A percentile compares a stretch with the other conserved stretches of the same genome.
Evolutionary conservation across 805 yeast species (phyloP).

Genomic region (Metschnikowia similis): DNA sequence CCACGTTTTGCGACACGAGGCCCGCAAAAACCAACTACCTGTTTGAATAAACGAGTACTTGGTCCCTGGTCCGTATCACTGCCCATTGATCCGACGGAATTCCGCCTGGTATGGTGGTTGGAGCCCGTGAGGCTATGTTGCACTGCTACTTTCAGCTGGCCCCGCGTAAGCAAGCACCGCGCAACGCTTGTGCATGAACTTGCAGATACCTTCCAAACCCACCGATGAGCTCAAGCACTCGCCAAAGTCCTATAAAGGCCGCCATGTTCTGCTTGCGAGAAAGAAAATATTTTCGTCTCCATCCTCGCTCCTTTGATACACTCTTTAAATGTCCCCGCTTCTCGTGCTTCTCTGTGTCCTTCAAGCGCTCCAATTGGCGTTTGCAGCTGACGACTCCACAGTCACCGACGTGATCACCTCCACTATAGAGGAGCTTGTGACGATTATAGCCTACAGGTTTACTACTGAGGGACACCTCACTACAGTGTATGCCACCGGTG

Average conservation of each 20-base stretch:
- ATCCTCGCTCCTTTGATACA: background rate
- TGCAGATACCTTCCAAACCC: background rate
- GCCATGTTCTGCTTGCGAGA: background rate
- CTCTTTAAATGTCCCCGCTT: constrained; percentile 2
- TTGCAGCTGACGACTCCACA: constrained; percentile 10
- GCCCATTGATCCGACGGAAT: no score
- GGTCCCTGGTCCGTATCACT: background rate
- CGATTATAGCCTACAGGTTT: constrained; percentile 30
- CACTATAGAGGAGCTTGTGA: constrained; percentile 19
- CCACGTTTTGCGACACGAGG: background rate
- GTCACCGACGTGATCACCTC: constrained; percentile 15
- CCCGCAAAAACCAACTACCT: background rate
- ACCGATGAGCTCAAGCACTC: background rate
- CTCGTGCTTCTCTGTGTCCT: constrained; percentile 2
- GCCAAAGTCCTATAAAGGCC: background rate
- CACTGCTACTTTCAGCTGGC: background rate
- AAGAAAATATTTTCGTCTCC: background rate
- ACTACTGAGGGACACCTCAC: constrained; percentile 28
- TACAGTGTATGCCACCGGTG: constrained; percentile 22
- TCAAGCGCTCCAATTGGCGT: constrained; percentile 4
- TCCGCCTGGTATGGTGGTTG: background rate
- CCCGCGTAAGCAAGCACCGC: background rate
- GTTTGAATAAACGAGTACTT: no score
- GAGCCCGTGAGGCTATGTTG: background rate
- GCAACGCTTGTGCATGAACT: constrained; percentile 3